Conservation (phyloP, 1,284 basidiomycete species). For the Trichosporon sp. region DNA sequence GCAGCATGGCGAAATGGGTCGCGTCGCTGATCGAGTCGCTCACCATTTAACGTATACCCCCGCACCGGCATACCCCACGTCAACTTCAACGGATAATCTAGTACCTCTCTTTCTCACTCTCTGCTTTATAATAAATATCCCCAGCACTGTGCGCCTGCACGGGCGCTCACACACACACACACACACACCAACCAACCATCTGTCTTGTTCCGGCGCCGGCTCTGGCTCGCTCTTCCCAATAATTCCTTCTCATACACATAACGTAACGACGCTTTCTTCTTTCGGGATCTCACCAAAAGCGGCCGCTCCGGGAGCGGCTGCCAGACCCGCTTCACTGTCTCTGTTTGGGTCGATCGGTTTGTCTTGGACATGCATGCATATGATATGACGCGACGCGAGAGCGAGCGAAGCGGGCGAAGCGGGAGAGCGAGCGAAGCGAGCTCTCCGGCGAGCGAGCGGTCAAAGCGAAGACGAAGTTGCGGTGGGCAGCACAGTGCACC, state of each 20-base stretch:
- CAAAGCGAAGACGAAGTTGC: neutral
- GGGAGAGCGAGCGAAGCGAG: neutral
- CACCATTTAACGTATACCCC: slow-evolving; percentile 22
- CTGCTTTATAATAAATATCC: neutral
- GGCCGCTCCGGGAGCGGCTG: neutral
- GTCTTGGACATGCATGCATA: neutral
- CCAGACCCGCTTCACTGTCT: neutral
- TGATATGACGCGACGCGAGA: neutral
- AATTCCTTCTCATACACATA: neutral
- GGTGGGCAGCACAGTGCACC: too few species aligned
- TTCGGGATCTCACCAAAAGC: neutral
- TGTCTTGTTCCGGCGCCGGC: neutral
- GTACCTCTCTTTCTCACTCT: neutral
- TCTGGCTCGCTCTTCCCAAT: neutral
- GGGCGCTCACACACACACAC: too few species aligned
- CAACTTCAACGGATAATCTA: neutral
- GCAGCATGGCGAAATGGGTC: slow-evolving; percentile 41
- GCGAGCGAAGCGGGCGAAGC: neutral
- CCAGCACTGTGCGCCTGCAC: neutral
- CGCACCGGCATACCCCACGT: neutral
- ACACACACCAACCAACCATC: too few species aligned
- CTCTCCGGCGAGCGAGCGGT: neutral
- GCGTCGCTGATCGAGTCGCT: slow-evolving; percentile 39
- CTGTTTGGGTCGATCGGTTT: neutral
- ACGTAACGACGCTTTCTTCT: neutral